These are phyloP conservation scores for Jimgerdemannia lactiflua DNA, from an alignment of 192 early-diverging fungal genomes.

Conservation along the genomic window DNA sequence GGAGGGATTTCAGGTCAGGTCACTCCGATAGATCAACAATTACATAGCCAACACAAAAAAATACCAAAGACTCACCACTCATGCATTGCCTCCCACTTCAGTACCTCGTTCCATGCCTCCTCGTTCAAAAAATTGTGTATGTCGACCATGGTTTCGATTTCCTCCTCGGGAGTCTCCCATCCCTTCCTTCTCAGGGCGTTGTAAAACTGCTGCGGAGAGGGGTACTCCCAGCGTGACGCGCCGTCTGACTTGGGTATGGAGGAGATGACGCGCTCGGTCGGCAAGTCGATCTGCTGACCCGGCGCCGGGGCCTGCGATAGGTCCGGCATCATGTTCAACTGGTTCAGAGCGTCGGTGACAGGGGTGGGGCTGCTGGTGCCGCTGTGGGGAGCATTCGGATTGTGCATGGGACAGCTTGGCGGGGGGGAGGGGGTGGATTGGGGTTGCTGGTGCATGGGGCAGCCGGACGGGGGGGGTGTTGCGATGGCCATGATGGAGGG, in stretches of 20 bases:
- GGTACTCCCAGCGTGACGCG: conserved; percentile 76
- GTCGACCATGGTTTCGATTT: conserved; percentile 89
- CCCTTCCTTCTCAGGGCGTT: conserved; percentile 84
- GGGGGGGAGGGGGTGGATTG: conserved; percentile 33
- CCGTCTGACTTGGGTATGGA: conserved; percentile 71
- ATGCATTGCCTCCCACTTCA: conserved; percentile 84
- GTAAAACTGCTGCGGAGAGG: conserved; percentile 89
- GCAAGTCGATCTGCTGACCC: conserved; percentile 67
- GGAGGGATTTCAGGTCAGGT: not conserved
- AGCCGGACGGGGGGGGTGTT: conserved; percentile 37
- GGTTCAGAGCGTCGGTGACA: conserved; percentile 55
- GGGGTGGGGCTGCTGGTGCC: conserved; percentile 19
- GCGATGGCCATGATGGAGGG: not conserved
- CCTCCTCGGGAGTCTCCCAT: conserved; percentile 80
- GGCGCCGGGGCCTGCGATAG: conserved; percentile 63
- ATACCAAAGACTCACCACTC: conserved; percentile 40
- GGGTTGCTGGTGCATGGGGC: conserved; percentile 40
- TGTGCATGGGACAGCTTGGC: conserved; percentile 47
- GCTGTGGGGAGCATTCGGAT: not conserved
- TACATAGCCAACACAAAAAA: conserved; percentile 6
- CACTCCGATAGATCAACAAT: not conserved
- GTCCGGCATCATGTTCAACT: conserved; percentile 91
- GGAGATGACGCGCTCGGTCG: conserved; percentile 78
- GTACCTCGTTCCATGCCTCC: conserved; percentile 90
- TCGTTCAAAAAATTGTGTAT: conserved; percentile 99